Percentiles rank a stretch among this genome's conserved stretches.
These are phyloP conservation scores for Desmodesmus armatus DNA, from an alignment of 139 green algal genomes.

Conservation along the genomic window DNA sequence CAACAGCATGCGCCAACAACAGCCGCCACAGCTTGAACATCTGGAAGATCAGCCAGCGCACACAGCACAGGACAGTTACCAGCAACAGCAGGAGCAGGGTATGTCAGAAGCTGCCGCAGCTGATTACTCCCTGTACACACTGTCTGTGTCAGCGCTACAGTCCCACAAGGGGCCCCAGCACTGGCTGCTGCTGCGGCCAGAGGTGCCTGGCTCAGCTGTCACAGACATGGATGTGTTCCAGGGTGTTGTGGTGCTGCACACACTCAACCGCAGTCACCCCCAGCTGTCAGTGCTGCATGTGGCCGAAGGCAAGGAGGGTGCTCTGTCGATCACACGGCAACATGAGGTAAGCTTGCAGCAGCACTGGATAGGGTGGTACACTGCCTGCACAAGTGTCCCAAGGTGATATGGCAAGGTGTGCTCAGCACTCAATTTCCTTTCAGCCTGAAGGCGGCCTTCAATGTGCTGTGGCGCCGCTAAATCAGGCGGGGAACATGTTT, in stretches of 20 bases:
- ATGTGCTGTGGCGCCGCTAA: too few relatives aligned
- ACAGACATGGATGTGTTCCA: slow-evolving; percentile 78
- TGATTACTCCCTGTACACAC: slow-evolving; percentile 18
- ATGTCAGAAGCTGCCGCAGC: neutral
- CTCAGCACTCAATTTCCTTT: neutral
- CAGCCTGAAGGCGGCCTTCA: too few relatives aligned
- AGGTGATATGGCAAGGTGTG: neutral
- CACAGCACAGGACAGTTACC: neutral
- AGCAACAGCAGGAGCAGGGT: neutral
- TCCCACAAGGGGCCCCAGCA: neutral
- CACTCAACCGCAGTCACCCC: slow-evolving; percentile 10
- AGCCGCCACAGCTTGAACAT: too few relatives aligned
- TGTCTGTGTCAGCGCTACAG: slow-evolving; percentile 17
- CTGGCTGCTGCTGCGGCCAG: slow-evolving; percentile 60
- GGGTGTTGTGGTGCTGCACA: slow-evolving; percentile 55
- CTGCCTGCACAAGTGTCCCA: too few relatives aligned
- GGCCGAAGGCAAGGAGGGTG: neutral
- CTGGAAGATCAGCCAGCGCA: neutral
- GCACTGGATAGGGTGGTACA: too few relatives aligned
- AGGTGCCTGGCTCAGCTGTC: slow-evolving; percentile 32
- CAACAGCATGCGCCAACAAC: too few relatives aligned
- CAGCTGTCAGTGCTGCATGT: slow-evolving; percentile 24
- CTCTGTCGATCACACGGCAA: neutral
- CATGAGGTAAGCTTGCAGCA: neutral
- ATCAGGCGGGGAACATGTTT: too few relatives aligned